Percentiles rank a stretch among this genome's conserved stretches.
Evolutionary conservation across 2,329 filamentous ascomycete species (phyloP).

Genomic region (Exophiala mesophila): DNA sequence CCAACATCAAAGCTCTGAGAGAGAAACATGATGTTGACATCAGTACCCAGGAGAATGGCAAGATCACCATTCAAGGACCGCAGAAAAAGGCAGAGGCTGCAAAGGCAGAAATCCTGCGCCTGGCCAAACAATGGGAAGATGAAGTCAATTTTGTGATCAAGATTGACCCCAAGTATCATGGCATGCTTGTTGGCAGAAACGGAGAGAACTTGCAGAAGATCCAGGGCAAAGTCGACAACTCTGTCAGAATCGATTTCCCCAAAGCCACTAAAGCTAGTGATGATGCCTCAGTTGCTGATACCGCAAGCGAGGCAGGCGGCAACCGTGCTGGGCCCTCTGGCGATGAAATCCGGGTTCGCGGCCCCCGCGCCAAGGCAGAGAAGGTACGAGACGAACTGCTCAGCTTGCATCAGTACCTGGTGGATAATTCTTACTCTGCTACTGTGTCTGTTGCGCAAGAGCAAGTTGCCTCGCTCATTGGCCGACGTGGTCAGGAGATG

Average conservation of each 20-base stretch:
- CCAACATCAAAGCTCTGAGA: slow-evolving; percentile 64
- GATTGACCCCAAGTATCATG: slow-evolving; percentile 89
- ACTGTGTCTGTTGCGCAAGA: slow-evolving; percentile 82
- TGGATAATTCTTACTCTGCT: slow-evolving; percentile 77
- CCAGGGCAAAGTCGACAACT: slow-evolving; percentile 74
- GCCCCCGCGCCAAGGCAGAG: slow-evolving; percentile 88
- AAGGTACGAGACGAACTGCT: slow-evolving; percentile 87
- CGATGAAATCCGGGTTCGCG: slow-evolving; percentile 86
- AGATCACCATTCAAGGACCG: slow-evolving; percentile 91
- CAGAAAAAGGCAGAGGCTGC: slow-evolving; percentile 89
- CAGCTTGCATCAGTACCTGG: slow-evolving; percentile 79
- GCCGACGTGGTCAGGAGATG: slow-evolving; percentile 82
- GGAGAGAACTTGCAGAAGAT: slow-evolving; percentile 86
- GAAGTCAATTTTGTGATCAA: slow-evolving; percentile 83
- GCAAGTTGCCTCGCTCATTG: slow-evolving; percentile 90
- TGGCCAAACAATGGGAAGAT: slow-evolving; percentile 81
- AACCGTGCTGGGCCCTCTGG: slow-evolving; percentile 65
- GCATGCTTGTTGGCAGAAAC: slow-evolving; percentile 84
- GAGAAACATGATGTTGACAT: slow-evolving; percentile 71
- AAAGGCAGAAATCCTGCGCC: slow-evolving; percentile 71
- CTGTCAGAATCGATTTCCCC: slow-evolving; percentile 90
- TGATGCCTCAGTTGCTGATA: slow-evolving; percentile 66
- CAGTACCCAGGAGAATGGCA: slow-evolving; percentile 79
- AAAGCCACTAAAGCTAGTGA: slow-evolving; percentile 56
- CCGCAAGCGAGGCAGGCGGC: slow-evolving; percentile 60